phyloP scores from a whole-genome alignment of 2,329 filamentous ascomycete species.

The Sporothrix protearum region DNA sequence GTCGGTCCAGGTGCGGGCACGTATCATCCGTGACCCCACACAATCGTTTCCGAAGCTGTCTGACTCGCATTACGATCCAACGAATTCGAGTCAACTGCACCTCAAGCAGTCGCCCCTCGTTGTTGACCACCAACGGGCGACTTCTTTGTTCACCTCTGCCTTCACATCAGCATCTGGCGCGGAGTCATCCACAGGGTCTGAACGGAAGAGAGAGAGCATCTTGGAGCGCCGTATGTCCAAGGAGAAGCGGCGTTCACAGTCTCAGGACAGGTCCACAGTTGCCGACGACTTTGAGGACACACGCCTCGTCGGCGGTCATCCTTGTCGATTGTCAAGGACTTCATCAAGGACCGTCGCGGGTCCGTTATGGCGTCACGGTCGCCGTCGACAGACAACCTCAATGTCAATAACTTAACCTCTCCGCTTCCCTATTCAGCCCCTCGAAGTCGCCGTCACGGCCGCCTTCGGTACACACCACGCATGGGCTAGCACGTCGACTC shows the following conservation, averaged over 20 bases:
- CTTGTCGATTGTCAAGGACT: conserved; percentile 56
- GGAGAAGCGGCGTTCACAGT: conserved; percentile 39
- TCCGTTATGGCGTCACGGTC: conserved; percentile 47
- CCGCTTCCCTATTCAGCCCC: conserved; percentile 32
- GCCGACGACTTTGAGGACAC: conserved; percentile 30
- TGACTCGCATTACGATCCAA: conserved; percentile 42
- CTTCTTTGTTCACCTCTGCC: conserved; percentile 32
- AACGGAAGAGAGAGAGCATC: conserved; percentile 43
- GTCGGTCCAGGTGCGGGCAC: conserved; percentile 83
- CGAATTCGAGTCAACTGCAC: conserved; percentile 48
- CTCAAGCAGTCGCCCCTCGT: conserved; percentile 58
- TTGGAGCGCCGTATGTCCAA: conserved; percentile 48
- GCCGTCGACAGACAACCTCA: conserved; percentile 44
- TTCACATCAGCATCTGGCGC: conserved; percentile 19
- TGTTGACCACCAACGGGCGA: conserved; percentile 52
- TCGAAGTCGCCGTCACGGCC: conserved; percentile 48
- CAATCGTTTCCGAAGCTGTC: conserved; percentile 42
- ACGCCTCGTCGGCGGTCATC: conserved; percentile 52
- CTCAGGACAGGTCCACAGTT: conserved; percentile 34
- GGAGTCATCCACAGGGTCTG: conserved; percentile 24
- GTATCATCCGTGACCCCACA: conserved; percentile 67
- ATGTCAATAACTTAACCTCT: conserved; percentile 29
- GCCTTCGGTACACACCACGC: conserved; percentile 47
- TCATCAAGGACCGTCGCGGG: conserved; percentile 57
- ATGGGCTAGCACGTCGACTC: conserved; percentile 55